Base-by-base conservation (phyloP, 2,329 filamentous ascomycete species). In the Pseudofabraea citricarpa region DNA sequence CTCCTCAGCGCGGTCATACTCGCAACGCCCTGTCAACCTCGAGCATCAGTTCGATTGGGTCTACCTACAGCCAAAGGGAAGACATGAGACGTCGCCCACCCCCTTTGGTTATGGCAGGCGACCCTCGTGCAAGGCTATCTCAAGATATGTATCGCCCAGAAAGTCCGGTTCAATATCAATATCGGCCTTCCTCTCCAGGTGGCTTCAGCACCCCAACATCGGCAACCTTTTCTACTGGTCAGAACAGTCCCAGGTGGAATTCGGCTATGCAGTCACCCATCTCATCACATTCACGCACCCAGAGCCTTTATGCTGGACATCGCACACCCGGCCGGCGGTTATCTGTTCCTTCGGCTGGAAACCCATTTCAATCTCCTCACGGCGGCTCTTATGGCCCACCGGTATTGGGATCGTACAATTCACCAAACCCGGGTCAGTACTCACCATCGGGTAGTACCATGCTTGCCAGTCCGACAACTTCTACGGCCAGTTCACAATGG, bases 171-270 rank as follows among this genome's bases (percentile, higher is more conserved):
- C 76, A 81, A 41, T 85, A 84, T 54, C 69, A 74, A n/a, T 85
- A 85, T 54, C 75, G 81, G 20, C 73, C 76, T 3, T 74, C 81
- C 6, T 87, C 87, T 3, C 84, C 86, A 0, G 80, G 77, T 46
- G 86, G 87, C 26, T 87, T 85, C 51, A 86, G 84, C 58, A 95
- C 90, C 3, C 89, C 90, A 2, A 90, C 87, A 0, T 91, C 90
- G 1, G 81, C 86, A 9, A 87, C 87, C 0, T 94, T 89, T 56
- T 89, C 89, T 1, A 83, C 80, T 1, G 84, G 80, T 0, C 82
- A 83, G 41, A 83, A 79, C 48, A 95, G 89, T 60, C 89, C 90
- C 4, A 79, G 81, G 41, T 93, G 85, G 73, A 75, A 74, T 5
- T 78, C 83, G 2, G 72, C 70, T 0, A 70, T 89, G 43, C 75